Evolutionary conservation across 2,329 filamentous ascomycete species (phyloP).

Genomic region (Pseudogymnoascus sp.): DNA sequence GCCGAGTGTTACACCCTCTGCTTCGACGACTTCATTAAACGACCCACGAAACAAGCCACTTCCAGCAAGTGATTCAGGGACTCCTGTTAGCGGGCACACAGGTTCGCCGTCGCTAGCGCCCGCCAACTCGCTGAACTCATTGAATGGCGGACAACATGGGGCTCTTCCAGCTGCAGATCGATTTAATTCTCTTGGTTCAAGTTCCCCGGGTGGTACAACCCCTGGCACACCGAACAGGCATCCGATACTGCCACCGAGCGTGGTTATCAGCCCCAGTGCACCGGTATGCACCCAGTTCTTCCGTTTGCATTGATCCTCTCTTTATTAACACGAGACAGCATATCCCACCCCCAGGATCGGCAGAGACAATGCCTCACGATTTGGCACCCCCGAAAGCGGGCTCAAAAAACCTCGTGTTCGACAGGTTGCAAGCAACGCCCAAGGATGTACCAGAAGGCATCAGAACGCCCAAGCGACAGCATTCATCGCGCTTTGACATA

Average conservation of each 20-base stretch:
- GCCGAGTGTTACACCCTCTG: slow-evolving; percentile 68
- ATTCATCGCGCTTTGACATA: slow-evolving; percentile 96
- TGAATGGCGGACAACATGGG: slow-evolving; percentile 19
- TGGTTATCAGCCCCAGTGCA: slow-evolving; percentile 90
- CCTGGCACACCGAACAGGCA: slow-evolving; percentile 55
- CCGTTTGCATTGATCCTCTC: not conserved
- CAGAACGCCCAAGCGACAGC: slow-evolving; percentile 89
- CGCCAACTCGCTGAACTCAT: slow-evolving; percentile 23
- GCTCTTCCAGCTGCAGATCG: slow-evolving; percentile 32
- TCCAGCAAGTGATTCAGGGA: slow-evolving; percentile 43
- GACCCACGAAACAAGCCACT: slow-evolving; percentile 78
- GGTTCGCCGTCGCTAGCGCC: slow-evolving; percentile 20
- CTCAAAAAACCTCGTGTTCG: slow-evolving; percentile 80
- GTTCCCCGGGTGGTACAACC: slow-evolving; percentile 35
- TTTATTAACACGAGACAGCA: slow-evolving; percentile 47
- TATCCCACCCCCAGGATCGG: slow-evolving; percentile 80
- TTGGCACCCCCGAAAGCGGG: slow-evolving; percentile 88
- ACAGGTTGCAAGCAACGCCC: slow-evolving; percentile 83
- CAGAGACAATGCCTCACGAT: slow-evolving; percentile 97
- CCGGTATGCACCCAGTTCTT: slow-evolving; percentile 56
- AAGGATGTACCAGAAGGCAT: slow-evolving; percentile 95
- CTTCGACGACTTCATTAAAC: slow-evolving; percentile 78
- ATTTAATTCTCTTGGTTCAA: slow-evolving; percentile 32
- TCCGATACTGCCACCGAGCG: slow-evolving; percentile 67
- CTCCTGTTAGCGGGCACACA: slow-evolving; percentile 16